Evolutionary conservation across 2,329 filamentous ascomycete genomes (phyloP).

Genomic region (Arthroderma sp.): DNA sequence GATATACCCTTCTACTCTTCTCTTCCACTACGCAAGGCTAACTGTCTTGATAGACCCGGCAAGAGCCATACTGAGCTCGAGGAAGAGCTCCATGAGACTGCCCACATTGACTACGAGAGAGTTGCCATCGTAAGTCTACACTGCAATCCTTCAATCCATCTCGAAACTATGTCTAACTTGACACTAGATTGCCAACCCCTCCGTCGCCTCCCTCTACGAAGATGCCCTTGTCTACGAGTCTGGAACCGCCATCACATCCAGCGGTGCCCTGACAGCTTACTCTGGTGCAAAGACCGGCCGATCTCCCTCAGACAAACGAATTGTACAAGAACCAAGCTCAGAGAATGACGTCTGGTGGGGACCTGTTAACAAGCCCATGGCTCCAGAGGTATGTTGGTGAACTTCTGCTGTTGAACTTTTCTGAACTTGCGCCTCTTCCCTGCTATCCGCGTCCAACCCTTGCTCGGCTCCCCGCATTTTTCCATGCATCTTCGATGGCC

Average conservation of each 20-base stretch:
- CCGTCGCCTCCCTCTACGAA: slow-evolving; percentile 92
- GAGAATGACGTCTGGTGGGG: slow-evolving; percentile 97
- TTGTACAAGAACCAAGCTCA: slow-evolving; percentile 81
- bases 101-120: slow-evolving; percentile 97
- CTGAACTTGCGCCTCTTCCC: background rate
- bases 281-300: slow-evolving; percentile 96
- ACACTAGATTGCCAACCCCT: slow-evolving; percentile 84
- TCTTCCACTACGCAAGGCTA: slow-evolving; percentile 6
- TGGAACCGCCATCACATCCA: slow-evolving; percentile 91
- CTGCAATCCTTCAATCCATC: background rate
- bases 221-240: slow-evolving; percentile 98
- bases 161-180: too few species aligned
- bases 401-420: background rate
- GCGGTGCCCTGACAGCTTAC: slow-evolving; percentile 90
- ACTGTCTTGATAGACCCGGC: slow-evolving; percentile 47
- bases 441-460: background rate
- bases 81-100: slow-evolving; percentile 92
- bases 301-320: slow-evolving; percentile 92
- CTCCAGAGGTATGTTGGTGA: slow-evolving; percentile 61
- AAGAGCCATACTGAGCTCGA: slow-evolving; percentile 91
- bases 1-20: slow-evolving; percentile 27
- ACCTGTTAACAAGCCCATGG: slow-evolving; percentile 98
- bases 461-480: slow-evolving; percentile 5
- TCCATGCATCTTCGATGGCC: background rate
- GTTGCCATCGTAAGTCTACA: slow-evolving; percentile 71